phyloP scores from a whole-genome alignment of 495 filamentous ascomycete genomes.

The Penicillium atrosanguineum region DNA sequence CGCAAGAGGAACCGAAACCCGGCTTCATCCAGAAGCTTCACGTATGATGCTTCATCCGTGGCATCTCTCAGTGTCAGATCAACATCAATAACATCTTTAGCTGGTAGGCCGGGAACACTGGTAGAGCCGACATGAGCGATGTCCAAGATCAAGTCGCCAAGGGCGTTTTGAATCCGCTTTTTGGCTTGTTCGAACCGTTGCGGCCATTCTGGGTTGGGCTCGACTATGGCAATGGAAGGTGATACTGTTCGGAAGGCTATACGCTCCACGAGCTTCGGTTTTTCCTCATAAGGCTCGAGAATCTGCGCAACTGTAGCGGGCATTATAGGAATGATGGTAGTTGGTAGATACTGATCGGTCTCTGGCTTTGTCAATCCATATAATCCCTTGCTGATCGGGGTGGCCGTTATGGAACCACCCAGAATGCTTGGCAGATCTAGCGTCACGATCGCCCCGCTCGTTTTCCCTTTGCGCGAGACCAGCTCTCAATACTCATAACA shows the following conservation, averaged over 20 bases:
- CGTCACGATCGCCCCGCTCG: no score
- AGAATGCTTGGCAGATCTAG: neutral
- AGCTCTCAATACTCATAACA: neutral
- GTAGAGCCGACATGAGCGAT: constrained; percentile 49
- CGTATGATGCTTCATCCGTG: constrained; percentile 38
- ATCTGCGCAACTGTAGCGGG: constrained; percentile 14
- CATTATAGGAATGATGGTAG: neutral
- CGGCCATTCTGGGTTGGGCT: constrained; percentile 43
- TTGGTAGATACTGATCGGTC: no score
- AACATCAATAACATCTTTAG: constrained; percentile 50
- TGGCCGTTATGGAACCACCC: no score
- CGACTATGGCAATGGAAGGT: constrained; percentile 33
- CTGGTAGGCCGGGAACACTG: constrained; percentile 45
- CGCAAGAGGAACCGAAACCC: constrained; percentile 46
- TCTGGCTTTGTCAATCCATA: no score
- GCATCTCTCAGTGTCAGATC: constrained; percentile 43
- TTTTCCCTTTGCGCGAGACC: neutral
- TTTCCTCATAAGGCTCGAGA: constrained; percentile 7
- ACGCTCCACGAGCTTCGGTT: constrained; percentile 9
- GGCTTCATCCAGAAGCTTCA: constrained; percentile 37
- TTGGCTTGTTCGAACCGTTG: constrained; percentile 28
- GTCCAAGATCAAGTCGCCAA: constrained; percentile 23
- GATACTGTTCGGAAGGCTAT: constrained; percentile 4
- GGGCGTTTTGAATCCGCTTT: constrained; percentile 30
- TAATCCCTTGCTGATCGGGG: no score